Base-by-base conservation (phyloP, 306 rosid species). In the Acacia acuminata region DNA sequence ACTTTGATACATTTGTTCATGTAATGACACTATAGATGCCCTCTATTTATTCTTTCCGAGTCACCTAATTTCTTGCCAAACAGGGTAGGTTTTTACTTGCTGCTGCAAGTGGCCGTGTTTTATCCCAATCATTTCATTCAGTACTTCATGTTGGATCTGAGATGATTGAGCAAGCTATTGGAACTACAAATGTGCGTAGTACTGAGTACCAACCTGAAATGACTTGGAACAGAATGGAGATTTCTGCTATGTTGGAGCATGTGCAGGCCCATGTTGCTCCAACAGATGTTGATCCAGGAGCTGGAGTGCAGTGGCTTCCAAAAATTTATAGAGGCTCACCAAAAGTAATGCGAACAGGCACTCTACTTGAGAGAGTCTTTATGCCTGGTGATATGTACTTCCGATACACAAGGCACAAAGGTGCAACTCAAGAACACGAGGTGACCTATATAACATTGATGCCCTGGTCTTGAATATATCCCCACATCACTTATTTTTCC, bases 241-340 rank as follows among this genome's bases (percentile, higher is more conserved):
- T 88, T 78, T 92, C 99, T 48, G 97, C 91, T 76, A 96, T 96
- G 99, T 84, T 96, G 88, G 97, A 94, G 89, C 94, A 91, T 75
- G 99, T 96, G 71, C 98, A 96, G 85, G 99, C 99, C 83, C 99
- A 96, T 91, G 99, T 96, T 77, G 99, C 99, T 0, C 99, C 99
- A 64, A 96, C 98, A 47, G 99, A 96, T 91, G 98, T 96, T 91
- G 99, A 96, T 86, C 94, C 87, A 17, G 99, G 98, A 69, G 99
- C 99, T 74, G 99, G 99, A 55, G 86, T 96, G 85, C 99, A 96
- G 88, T 96, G 99, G 99, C 97, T 96, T 76, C 99, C 99, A 3
- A 91, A 91, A 90, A 92, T 96, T 79, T 85, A 34, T 53, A 91
- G 81, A 84, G 93, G 93, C 81, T 96, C 97, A 75, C 99, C 99